phyloP scores from a whole-genome alignment of 2,329 filamentous ascomycete species.

The Didymella segeticola region DNA sequence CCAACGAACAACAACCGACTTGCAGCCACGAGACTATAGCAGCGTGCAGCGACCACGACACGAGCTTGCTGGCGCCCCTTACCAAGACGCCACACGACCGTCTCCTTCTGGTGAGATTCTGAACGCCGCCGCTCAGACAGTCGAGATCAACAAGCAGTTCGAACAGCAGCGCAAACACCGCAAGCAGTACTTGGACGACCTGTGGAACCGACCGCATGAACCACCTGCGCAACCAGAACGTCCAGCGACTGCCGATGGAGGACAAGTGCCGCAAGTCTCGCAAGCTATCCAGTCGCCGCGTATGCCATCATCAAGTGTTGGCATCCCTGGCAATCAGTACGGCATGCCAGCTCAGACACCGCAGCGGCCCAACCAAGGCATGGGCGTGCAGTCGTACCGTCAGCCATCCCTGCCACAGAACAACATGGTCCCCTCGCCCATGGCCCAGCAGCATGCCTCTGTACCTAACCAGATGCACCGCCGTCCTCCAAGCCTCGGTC shows the following conservation, averaged over 20 bases:
- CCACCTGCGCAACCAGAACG: slow-evolving; percentile 64
- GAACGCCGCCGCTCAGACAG: slow-evolving; percentile 84
- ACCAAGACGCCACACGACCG: slow-evolving; percentile 83
- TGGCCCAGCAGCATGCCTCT: slow-evolving; percentile 71
- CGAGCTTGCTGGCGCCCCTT: slow-evolving; percentile 81
- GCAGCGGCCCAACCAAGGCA: slow-evolving; percentile 66
- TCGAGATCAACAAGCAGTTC: slow-evolving; percentile 87
- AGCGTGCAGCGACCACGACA: slow-evolving; percentile 85
- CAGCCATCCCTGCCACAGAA: slow-evolving; percentile 75
- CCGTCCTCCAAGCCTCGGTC: slow-evolving; percentile 65
- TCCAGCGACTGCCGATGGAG: slow-evolving; percentile 48
- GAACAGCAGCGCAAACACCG: slow-evolving; percentile 82
- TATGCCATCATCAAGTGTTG: slow-evolving; percentile 65
- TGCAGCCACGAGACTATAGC: slow-evolving; percentile 80
- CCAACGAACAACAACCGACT: slow-evolving; percentile 76
- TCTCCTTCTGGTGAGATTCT: slow-evolving; percentile 79
- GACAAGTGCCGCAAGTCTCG: slow-evolving; percentile 49
- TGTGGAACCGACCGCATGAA: slow-evolving; percentile 86
- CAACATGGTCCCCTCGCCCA: slow-evolving; percentile 74
- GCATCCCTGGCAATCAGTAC: slow-evolving; percentile 63
- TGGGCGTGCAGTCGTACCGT: slow-evolving; percentile 71
- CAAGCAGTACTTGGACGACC: slow-evolving; percentile 77
- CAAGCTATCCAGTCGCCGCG: slow-evolving; percentile 57
- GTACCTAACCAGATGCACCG: slow-evolving; percentile 70
- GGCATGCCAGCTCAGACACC: slow-evolving; percentile 63